Base-by-base conservation (phyloP, 352 stramenopile genomes). In the Phytophthora pistaciae region DNA sequence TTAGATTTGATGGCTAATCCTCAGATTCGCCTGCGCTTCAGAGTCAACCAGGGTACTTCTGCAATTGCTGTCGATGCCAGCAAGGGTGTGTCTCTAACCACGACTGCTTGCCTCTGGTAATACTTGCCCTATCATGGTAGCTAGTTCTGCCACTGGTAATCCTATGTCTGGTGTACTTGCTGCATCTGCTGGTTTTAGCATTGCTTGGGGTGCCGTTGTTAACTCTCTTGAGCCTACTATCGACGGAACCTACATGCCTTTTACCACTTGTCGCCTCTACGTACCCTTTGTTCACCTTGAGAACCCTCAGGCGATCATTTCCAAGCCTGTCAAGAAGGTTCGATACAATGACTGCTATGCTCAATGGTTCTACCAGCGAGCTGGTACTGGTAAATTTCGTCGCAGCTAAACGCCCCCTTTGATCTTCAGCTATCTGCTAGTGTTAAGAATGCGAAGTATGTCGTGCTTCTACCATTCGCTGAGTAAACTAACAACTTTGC, bases 301-400 rank as follows among this genome's bases (percentile, higher is more conserved):
- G 18, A 68, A 61, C 46, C 46, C 58, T 50, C 58, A 65, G 27
- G 58, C 46, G 2, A 65, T 65, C 13, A 65, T 65, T 13, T 61
- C 38, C 1, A 68, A 68, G 38, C 52, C 61, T 0, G 31, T 68
- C 1, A 68, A 68, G 58, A 60, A 42, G 52, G 36, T 68, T 60
- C 61, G 52, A 9, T 68, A 56, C 36, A 60, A 60, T 20, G 61
- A 68, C 38, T 40, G 21, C 5, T 60, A 61, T 23, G 61, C 50
- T 13, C 61, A 68, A 5, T 48, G 20, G 16, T 68, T 68, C 23
- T 56, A 68, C 4, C 61, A 68, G 42, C 42, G 58, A 2, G 58
- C 58, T 42, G 58, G 58, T 48, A 64, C 14, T 55, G 58, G 58
- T 48, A 42, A 55, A 16, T 10, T 6, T 14, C 25, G 13, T 49